Evolutionary conservation across 345 rosid genomes (phyloP), one percentile per base, ranked within the genome.

Genomic region (Rhizophora mangle): DNA sequence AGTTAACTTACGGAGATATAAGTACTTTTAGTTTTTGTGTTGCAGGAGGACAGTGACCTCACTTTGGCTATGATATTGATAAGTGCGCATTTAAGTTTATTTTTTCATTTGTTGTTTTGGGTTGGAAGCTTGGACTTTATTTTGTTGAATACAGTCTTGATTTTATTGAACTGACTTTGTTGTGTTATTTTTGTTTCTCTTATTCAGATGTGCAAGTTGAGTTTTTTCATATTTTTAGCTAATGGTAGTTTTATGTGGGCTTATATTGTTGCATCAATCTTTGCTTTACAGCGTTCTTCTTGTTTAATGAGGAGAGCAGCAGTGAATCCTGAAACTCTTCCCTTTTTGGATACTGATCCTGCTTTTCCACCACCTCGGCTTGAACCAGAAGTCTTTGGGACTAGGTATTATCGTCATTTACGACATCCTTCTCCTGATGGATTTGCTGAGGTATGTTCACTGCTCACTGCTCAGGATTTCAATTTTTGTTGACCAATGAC

Each of bases 361-460:
- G 66, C 70, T 49, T 83, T 79, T 61, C 61, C 68, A 36, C 52
- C 81, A 1, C 63, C 84, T 6, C 86, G 73, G 26, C 76, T 83
- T 26, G 88, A 80, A 61, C 78, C 70, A 6, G 85, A 88, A 4
- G 57, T 78, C 58, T 75, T 85, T 63, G 83, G 84, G 65, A 76
- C 82, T 62, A 80, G 95, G 63, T 85, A 83, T 64, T 82, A 86
- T 81, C 93, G 86, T 24, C 97, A 88, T 73, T 75, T 79, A 65
- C 87, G 86, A 61, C 89, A 84, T 72, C 91, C 96, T 74, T 87
- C 96, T 24, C 88, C 90, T 9, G 91, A 92, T 75, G 99, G 88
- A 63, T 78, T 90, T 63, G 87, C 93, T 63, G 96, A 92, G 96
- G 99, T 95, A 39, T 30, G 81, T 68, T 3, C n/a, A 18, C 29